Evolutionary conservation across 352 stramenopile genomes (phyloP), one percentile per base, ranked within the genome.

Genomic region (Phytophthora fragariaefolia): DNA sequence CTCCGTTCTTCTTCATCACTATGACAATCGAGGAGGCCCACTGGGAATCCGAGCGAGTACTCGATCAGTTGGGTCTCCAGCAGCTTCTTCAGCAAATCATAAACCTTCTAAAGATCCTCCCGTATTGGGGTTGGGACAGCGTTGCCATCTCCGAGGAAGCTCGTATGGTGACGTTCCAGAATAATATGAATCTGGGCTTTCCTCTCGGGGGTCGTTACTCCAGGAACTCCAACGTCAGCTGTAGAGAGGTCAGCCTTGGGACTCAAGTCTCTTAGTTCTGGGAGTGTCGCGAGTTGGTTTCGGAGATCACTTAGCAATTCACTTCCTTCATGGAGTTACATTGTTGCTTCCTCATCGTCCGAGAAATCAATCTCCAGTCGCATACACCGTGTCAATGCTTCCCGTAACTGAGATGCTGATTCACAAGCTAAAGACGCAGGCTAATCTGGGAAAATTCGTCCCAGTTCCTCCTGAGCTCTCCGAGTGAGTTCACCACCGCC

Each of bases 321-420:
- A n/a, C 27, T 47, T 2, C 55, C 55, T 32, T 63, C 55, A 34
- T 54, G 55, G 12, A 55, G n/a, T 15, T 53, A 63, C n/a, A 60
- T 27, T 1, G 23, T 47, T 0, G 53, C 23, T 28, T 60, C 53
- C 1, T 51, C 36, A 51, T 51, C 20, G 10, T 30, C 53, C 1
- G 51, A 34, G 28, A 34, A 34, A 9, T 50, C 40, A 10, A 51
- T 32, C 6, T 47, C 18, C 5, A 46, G 6, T 12, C 48, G 27
- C 5, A 55, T 26, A 43, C 27, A 55, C 3, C 27, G 27, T 7
- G 48, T 8, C 6, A 43, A 42, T 7, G 12, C 6, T 13, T 55
- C 48, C n/a, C 27, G 26, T 1, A 55, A 13, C 4, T 6, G 48
- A 18, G n/a, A 53, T 5, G 15, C 24, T 23, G 46, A 5, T 4